Evolutionary conservation across 306 rosid species (phyloP), one percentile per base, ranked within the genome.

Genomic region (Calophaca sinica): DNA sequence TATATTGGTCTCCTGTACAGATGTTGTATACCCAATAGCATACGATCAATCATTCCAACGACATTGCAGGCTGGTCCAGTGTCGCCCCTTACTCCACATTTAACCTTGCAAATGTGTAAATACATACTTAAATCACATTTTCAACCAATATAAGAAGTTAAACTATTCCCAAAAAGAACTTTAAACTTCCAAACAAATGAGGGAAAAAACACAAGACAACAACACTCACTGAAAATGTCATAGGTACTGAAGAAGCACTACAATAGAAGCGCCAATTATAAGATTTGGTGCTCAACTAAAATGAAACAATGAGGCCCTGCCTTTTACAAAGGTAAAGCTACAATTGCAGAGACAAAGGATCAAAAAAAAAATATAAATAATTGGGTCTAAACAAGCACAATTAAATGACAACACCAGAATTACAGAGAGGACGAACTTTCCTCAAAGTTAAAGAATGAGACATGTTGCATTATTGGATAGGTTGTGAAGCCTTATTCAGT

Each of bases 41-140:
- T 80, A 11, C 98, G 89, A 86, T 94, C 98, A 64, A 94, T 86
- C 97, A 91, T 91, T 75, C 96, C 98, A 46, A 84, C 90, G n/a
- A 75, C 96, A 60, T 88, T 94, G 80, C 98, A 94, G 7, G 85
- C 97, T 14, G 98, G 97, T 73, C 89, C 94, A 44, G 86, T 88
- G 83, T 88, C 83, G 58, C 87, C 99, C 72, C 88, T 83, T 26
- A 86, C 85, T 48, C 99, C 98, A 59, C 99, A 96, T 84, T 92
- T 90, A 50, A 96, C 96, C 99, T 94, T 70, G 67, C 72, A 69
- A 63, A 74, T 5, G 20, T 46, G 11, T 0, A 57, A 20, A 29
- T 58, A 67, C 8, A 9, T 14, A 68, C 26, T 67, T 48, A 75
- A 41, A 39, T 45, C 69, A 36, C 57, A 8, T 73, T 77, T 70